phyloP scores from a whole-genome alignment of 345 rosid species.

The Hibiscus tridactylites region DNA sequence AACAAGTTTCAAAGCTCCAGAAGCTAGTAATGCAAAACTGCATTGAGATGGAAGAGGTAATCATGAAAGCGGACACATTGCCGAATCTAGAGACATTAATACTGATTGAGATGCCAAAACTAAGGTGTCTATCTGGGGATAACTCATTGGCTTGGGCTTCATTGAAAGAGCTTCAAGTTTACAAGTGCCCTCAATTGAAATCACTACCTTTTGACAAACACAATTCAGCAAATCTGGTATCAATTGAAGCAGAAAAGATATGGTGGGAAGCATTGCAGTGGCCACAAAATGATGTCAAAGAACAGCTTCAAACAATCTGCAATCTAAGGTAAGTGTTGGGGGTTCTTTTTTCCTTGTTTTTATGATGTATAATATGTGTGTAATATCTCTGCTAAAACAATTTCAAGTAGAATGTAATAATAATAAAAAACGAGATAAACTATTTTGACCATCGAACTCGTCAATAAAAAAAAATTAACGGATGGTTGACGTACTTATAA shows the following conservation, averaged over 20 bases:
- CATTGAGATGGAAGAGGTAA: conserved; percentile 17
- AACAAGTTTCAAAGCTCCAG: conserved; percentile 16
- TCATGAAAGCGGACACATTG: conserved; percentile 6
- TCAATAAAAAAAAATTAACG: too few relatives aligned
- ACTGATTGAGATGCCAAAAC: conserved; percentile 20
- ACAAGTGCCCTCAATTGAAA: conserved; percentile 12
- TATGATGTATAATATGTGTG: neutral
- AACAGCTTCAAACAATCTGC: conserved; percentile 5
- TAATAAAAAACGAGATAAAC: too few relatives aligned
- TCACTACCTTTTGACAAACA: conserved; percentile 15
- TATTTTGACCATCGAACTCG: too few relatives aligned
- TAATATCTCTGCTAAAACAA: neutral
- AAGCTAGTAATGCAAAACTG: conserved; percentile 21
- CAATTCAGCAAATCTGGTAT: conserved; percentile 2
- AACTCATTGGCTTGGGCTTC: conserved; percentile 19
- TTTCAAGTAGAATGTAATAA: too few relatives aligned
- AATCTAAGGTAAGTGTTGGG: neutral
- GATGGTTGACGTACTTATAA: too few relatives aligned
- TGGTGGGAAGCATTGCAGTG: conserved; percentile 13
- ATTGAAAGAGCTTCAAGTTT: conserved; percentile 8
- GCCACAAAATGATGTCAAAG: neutral
- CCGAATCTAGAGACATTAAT: conserved; percentile 15
- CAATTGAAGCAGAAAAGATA: neutral
- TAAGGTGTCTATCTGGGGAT: conserved; percentile 13
- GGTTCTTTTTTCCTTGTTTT: neutral